These are phyloP conservation scores for Pythium periplocum DNA, from an alignment of 352 stramenopile genomes.

Conservation along the genomic window DNA sequence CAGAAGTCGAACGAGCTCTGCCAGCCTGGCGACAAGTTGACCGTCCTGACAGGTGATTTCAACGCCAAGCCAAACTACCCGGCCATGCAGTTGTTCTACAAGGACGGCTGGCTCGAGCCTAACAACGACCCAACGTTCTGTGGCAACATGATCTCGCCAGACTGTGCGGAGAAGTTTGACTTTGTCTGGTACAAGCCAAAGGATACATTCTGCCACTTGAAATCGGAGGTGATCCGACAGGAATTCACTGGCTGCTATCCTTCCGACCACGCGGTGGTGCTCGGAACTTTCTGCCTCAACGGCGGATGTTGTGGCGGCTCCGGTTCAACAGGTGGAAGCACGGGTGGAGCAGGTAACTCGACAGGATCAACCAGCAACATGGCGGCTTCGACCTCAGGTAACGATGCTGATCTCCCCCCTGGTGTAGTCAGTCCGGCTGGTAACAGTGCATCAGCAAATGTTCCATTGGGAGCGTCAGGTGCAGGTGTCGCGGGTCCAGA, in stretches of 20 bases:
- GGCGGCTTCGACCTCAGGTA: conserved; percentile 1
- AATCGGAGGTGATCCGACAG: conserved; percentile 56
- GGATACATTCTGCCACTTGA: conserved; percentile 38
- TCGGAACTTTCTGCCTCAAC: conserved; percentile 54
- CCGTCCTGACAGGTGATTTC: conserved; percentile 64
- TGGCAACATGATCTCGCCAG: conserved; percentile 49
- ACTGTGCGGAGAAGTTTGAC: conserved; percentile 70
- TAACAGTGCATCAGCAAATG: background rate
- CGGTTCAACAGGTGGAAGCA: conserved; percentile 4
- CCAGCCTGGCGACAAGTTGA: conserved; percentile 47
- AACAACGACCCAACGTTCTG: conserved; percentile 58
- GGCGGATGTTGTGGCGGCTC: conserved; percentile 44
- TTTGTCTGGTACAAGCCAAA: conserved; percentile 47
- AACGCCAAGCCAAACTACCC: conserved; percentile 64
- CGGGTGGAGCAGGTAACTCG: background rate
- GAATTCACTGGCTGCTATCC: conserved; percentile 66
- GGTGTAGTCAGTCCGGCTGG: conserved; percentile 7
- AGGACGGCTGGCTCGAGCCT: conserved; percentile 40
- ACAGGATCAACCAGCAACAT: background rate
- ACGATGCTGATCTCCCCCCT: conserved; percentile 12
- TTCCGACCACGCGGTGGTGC: conserved; percentile 60
- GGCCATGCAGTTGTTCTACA: conserved; percentile 55
- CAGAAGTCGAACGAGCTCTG: conserved; percentile 42
- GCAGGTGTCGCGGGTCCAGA: background rate
- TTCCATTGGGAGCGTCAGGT: background rate